Percentiles rank a stretch among this genome's conserved stretches.
Evolutionary conservation across 129 eudicot species (phyloP).

Genomic region (Centaurea solstitialis): DNA sequence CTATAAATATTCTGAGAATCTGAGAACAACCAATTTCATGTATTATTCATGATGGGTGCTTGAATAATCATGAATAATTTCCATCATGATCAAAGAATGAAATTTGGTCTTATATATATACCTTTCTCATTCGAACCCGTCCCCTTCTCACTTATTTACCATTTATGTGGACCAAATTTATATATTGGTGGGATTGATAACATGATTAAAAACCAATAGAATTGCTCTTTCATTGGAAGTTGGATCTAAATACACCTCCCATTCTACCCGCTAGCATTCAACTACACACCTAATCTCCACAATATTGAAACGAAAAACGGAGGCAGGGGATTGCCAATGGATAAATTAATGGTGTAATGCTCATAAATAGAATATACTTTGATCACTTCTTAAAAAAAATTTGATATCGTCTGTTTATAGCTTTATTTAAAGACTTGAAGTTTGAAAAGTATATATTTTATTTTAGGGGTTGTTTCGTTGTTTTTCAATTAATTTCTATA

Average conservation of each 20-base stretch:
- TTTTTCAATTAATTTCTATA: no score
- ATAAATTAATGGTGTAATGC: not conserved
- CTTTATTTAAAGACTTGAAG: not conserved
- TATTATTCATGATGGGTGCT: no score
- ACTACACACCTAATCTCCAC: no score
- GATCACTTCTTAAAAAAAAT: no score
- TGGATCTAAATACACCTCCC: no score
- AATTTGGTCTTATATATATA: not conserved
- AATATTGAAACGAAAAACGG: no score
- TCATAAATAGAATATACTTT: not conserved
- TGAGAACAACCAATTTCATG: no score
- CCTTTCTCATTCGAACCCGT: not conserved
- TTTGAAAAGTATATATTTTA: not conserved
- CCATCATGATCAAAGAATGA: not conserved
- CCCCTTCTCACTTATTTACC: not conserved
- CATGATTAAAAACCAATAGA: not conserved
- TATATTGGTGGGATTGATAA: not conserved
- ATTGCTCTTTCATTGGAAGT: no score
- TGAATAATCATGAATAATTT: no score
- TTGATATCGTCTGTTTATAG: not conserved
- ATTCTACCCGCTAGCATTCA: no score
- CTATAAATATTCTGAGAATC: no score
- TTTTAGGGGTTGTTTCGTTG: not conserved
- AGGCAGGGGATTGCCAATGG: no score
- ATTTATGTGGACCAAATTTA: not conserved